Percentiles rank a stretch among this genome's conserved stretches.
These are phyloP conservation scores for Aspergillus glaucus DNA, from an alignment of 2,329 filamentous ascomycete species.

Conservation along the genomic window DNA sequence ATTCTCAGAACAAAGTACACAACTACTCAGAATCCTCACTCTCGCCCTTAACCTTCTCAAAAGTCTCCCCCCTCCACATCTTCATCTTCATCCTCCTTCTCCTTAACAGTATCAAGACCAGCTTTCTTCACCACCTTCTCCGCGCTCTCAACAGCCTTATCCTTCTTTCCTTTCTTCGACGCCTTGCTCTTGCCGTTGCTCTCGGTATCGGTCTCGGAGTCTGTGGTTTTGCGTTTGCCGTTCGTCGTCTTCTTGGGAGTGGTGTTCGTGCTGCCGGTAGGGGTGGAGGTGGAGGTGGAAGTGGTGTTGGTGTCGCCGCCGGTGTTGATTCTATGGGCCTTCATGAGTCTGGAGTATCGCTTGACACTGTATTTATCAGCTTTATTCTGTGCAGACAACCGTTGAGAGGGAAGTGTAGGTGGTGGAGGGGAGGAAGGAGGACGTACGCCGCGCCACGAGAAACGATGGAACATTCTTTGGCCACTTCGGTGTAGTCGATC, in stretches of 20 bases:
- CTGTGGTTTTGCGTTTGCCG: constrained; percentile 2
- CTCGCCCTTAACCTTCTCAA: not conserved
- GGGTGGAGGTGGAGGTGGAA: constrained; percentile 16
- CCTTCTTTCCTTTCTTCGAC: constrained; percentile 13
- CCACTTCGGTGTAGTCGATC: constrained; percentile 62
- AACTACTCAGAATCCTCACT: not conserved
- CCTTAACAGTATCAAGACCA: not conserved
- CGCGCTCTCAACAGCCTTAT: constrained; percentile 5
- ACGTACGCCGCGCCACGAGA: constrained; percentile 66
- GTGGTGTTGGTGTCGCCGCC: constrained; percentile 3
- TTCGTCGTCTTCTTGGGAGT: constrained; percentile 11
- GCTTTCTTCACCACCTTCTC: constrained; percentile 4
- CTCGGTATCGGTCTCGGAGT: not conserved
- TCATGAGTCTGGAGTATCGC: constrained; percentile 61
- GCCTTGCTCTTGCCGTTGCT: not conserved
- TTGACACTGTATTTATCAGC: constrained; percentile 48
- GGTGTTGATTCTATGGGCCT: constrained; percentile 47
- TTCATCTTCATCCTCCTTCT: not conserved
- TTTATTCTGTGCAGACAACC: not conserved
- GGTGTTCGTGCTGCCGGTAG: not conserved
- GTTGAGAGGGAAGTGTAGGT: not conserved
- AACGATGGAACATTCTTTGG: constrained; percentile 56
- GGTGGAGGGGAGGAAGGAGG: not conserved
- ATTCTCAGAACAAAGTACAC: not conserved
- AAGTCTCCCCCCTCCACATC: not conserved